Percentiles rank a stretch among this genome's conserved stretches.
Conservation (phyloP, 2,329 filamentous ascomycete species). For the Penicillium sumatraense region DNA sequence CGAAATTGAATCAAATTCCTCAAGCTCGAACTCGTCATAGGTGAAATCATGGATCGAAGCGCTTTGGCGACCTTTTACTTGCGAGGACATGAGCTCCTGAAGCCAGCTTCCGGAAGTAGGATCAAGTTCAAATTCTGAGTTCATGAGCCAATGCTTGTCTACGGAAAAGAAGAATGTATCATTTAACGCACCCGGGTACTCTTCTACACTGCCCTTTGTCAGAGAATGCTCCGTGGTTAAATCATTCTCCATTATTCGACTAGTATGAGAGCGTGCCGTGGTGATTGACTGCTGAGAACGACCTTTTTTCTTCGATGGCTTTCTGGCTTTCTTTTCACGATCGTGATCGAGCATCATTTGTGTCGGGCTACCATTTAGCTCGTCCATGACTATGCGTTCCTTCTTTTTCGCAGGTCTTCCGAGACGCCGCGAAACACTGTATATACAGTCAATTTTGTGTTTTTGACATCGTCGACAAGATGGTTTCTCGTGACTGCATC, state of each 20-base stretch:
- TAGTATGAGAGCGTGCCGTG: not conserved
- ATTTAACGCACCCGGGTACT: not conserved
- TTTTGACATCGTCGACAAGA: slow-evolving; percentile 40
- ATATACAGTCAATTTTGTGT: slow-evolving; percentile 40
- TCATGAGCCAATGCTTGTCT: not conserved
- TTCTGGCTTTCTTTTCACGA: slow-evolving; percentile 5
- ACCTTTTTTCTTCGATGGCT: slow-evolving; percentile 5
- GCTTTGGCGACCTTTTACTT: not conserved
- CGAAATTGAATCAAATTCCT: slow-evolving; percentile 4
- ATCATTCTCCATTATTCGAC: not conserved
- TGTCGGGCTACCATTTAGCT: not conserved
- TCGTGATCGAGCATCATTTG: slow-evolving; percentile 2
- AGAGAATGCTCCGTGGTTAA: not conserved
- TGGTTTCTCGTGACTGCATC: slow-evolving; percentile 42
- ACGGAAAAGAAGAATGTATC: not conserved
- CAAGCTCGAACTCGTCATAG: slow-evolving; percentile 7
- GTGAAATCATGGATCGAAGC: not conserved
- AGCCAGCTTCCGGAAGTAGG: slow-evolving; percentile 33
- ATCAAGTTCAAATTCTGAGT: slow-evolving; percentile 17
- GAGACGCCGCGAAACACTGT: slow-evolving; percentile 41
- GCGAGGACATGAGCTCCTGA: slow-evolving; percentile 32
- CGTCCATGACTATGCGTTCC: not conserved
- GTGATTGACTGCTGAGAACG: not conserved
- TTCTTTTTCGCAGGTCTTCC: slow-evolving; percentile 41
- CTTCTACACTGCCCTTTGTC: not conserved